Evolutionary conservation across 495 filamentous ascomycete genomes (phyloP).

Genomic region (Penicillium nucicola): DNA sequence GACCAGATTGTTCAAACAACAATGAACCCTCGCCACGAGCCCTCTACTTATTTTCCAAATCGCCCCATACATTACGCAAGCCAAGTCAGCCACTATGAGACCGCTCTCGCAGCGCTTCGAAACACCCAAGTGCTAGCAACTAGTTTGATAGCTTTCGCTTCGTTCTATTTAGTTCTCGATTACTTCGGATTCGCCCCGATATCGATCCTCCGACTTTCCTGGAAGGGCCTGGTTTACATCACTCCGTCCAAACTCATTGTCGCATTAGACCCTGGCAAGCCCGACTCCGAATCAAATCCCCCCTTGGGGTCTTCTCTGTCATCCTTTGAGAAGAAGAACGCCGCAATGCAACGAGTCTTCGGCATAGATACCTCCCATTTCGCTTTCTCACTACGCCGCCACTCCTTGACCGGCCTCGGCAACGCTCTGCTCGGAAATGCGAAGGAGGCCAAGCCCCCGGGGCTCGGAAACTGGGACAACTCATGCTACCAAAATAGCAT

Average conservation of each 20-base stretch:
- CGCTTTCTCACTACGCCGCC: constrained; percentile 44
- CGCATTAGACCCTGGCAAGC: constrained; percentile 50
- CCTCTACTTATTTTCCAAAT: constrained; percentile 31
- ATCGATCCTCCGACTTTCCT: constrained; percentile 38
- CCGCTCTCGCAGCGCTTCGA: constrained; percentile 21
- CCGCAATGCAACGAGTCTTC: constrained; percentile 63
- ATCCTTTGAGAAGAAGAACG: constrained; percentile 53
- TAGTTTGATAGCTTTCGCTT: constrained; percentile 18
- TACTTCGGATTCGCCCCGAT: constrained; percentile 27
- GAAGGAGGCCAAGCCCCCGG: constrained; percentile 55
- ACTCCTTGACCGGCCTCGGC: constrained; percentile 41
- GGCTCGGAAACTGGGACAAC: constrained; percentile 87
- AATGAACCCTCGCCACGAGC: constrained; percentile 42
- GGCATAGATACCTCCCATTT: constrained; percentile 56
- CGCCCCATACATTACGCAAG: constrained; percentile 27
- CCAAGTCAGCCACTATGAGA: constrained; percentile 35
- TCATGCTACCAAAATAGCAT: constrained; percentile 98
- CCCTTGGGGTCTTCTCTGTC: constrained; percentile 17
- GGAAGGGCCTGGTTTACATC: constrained; percentile 60
- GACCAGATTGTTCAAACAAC: constrained; percentile 17
- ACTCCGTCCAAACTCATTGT: constrained; percentile 60
- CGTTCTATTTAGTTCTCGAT: constrained; percentile 26
- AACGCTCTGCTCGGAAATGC: constrained; percentile 35
- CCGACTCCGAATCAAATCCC: constrained; percentile 16
- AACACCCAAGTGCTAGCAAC: constrained; percentile 26